Evolutionary conservation across 139 green algal species (phyloP).

Genomic region (Raphidocelis subcapitata): DNA sequence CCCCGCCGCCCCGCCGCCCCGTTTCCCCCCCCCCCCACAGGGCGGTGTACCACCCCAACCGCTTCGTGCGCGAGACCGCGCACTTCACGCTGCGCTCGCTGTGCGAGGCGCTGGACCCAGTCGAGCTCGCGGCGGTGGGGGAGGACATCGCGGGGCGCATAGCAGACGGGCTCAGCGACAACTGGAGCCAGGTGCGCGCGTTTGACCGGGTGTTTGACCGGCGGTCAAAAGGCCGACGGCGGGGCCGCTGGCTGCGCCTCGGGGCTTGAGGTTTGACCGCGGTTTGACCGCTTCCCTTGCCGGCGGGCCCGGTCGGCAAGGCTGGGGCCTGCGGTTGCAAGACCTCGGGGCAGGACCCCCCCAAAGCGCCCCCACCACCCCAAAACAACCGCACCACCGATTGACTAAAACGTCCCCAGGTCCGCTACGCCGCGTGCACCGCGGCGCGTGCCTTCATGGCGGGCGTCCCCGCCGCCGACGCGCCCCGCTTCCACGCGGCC

Average conservation of each 20-base stretch:
- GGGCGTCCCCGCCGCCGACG: constrained; percentile 18
- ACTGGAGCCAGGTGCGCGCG: constrained; percentile 85
- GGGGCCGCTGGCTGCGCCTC: no score
- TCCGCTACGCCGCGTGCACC: constrained; percentile 76
- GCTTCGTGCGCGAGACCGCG: constrained; percentile 85
- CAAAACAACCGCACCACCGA: no score
- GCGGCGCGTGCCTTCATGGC: constrained; percentile 72
- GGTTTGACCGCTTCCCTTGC: no score
- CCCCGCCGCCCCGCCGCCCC: no score
- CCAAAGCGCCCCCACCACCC: no score
- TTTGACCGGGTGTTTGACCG: neutral
- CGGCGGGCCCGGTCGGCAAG: no score
- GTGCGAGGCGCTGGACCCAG: constrained; percentile 42
- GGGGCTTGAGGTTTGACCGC: no score
- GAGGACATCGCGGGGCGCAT: constrained; percentile 41
- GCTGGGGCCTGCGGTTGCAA: no score
- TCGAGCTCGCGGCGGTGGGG: constrained; percentile 27
- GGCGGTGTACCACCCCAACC: constrained; percentile 78
- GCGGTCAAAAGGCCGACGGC: neutral
- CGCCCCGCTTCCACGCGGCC: constrained; percentile 38
- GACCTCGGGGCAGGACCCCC: no score
- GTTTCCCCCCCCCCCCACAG: no score
- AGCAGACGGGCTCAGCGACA: constrained; percentile 81
- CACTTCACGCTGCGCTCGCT: constrained; percentile 67
- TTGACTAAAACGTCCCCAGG: no score